Evolutionary conservation across 768 basidiomycete species (phyloP), one percentile per base, ranked within the genome.

Genomic region (Leccinum subgranulosum): DNA sequence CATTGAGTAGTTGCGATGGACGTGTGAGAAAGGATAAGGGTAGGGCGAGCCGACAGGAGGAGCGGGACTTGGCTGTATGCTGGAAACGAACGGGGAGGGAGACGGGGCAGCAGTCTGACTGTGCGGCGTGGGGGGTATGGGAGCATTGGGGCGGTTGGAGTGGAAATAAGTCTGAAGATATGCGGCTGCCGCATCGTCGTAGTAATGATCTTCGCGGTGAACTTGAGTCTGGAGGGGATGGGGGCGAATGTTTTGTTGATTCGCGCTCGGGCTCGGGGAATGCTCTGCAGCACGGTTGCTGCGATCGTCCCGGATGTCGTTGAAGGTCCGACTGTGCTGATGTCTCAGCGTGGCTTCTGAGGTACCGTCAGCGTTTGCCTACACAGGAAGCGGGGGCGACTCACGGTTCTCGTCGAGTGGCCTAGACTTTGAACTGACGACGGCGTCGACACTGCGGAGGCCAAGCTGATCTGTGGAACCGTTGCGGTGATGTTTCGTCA

Each of bases 121-220:
- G 54, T 88, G 87, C 3, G 88, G 90, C 0, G 90, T 92, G 0
- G 90, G 89, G 0, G 90, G 90, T 41, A 91, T 80, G 17, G 90
- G 90, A 0, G 88, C 90, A 57, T 84, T 82, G 0, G 88, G 89
- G 0, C 90, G 84, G 3, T 81, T 76, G 1, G 84, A 80, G 27
- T 78, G 80, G 21, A 84, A 74, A 64, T 85, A 87, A 0, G 79
- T 68, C 55, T 84, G 83, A 39, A 87, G 75, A 68, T 85, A 87
- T 14, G 82, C 75, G 0, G 80, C 79, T 0, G 82, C 77, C 0
- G 85, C 75, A 62, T 88, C 85, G 46, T 87, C 84, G 47, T 86
- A 81, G 60, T 78, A 78, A 12, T 84, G 81, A 36, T 88, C 87
- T 46, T 88, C 85, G 0, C 76, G 77, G 53, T 79, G 77, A 4